Conservation (phyloP, 805 yeast species). For the Myxozyma mucilagina region DNA sequence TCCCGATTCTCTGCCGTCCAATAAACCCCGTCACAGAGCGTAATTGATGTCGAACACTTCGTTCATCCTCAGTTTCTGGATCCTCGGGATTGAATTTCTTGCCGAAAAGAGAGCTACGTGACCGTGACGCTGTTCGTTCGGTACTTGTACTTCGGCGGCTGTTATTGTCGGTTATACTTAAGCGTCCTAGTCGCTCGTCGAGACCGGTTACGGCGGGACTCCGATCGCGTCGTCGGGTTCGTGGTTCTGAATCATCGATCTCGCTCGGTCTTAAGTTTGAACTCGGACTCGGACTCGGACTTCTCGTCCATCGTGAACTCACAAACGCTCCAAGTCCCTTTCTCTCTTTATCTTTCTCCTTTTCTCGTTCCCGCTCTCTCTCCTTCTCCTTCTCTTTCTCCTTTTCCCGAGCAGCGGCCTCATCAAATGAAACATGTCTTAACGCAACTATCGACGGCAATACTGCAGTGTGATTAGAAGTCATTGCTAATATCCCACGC, state of each 20-base stretch:
- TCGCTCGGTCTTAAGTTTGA: not conserved
- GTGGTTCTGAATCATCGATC: not conserved
- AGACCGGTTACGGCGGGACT: not conserved
- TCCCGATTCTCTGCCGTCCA: constrained; percentile 21
- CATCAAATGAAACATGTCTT: constrained; percentile 13
- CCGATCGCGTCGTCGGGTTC: not conserved
- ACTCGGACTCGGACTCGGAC: constrained; percentile 10
- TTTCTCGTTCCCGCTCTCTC: not conserved
- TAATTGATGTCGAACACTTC: constrained; percentile 11
- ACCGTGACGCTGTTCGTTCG: not conserved
- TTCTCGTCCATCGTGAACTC: constrained; percentile 5
- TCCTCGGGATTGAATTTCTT: constrained; percentile 19
- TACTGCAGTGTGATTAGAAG: not conserved
- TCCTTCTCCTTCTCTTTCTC: not conserved
- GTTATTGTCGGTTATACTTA: not conserved
- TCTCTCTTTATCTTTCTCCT: not conserved
- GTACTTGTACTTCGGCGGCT: not conserved
- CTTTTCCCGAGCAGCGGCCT: not conserved
- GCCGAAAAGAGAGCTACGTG: constrained; percentile 3
- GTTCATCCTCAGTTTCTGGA: constrained; percentile 25
- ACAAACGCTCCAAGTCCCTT: not conserved
- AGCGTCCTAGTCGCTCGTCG: not conserved
- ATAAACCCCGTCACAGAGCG: constrained; percentile 13
- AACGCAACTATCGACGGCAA: not conserved
- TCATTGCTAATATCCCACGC: too few species aligned